Percentiles rank a stretch among this genome's conserved stretches.
Conservation (phyloP, 2,329 filamentous ascomycete genomes). For the Hypoxylon rubiginosum region DNA sequence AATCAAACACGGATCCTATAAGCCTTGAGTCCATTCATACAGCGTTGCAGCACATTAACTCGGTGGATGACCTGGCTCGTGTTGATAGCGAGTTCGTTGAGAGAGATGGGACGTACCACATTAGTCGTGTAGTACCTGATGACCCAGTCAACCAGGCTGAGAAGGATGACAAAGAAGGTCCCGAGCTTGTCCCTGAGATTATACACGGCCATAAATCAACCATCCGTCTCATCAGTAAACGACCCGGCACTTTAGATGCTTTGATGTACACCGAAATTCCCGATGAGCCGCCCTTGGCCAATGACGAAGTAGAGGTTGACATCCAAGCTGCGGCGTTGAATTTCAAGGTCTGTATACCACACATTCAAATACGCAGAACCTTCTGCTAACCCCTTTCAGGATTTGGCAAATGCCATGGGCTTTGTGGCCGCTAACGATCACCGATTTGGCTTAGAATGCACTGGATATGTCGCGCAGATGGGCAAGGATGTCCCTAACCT, state of each 20-base stretch:
- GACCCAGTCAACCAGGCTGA: conserved; percentile 10
- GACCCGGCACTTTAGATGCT: conserved; percentile 8
- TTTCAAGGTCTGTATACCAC: conserved; percentile 4
- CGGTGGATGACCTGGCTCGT: conserved; percentile 5
- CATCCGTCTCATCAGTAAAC: conserved; percentile 7
- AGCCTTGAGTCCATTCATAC: conserved; percentile 4
- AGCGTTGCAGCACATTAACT: conserved; percentile 1
- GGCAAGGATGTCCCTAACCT: conserved; percentile 3
- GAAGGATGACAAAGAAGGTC: conserved; percentile 3
- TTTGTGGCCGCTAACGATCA: conserved; percentile 5
- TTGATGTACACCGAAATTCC: conserved; percentile 13
- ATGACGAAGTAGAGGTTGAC: conserved; percentile 11
- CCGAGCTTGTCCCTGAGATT: conserved; percentile 3
- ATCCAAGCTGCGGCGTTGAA: conserved; percentile 7
- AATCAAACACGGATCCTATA: neutral
- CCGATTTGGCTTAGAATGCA: conserved; percentile 5
- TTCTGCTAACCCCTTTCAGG: neutral
- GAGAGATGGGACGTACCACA: conserved; percentile 9
- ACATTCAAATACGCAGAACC: neutral
- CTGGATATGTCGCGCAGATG: neutral
- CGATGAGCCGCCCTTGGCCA: conserved; percentile 1
- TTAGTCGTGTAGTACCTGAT: conserved; percentile 8
- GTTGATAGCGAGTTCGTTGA: conserved; percentile 22
- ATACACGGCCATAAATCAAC: conserved; percentile 11
- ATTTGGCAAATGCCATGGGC: conserved; percentile 6